Evolutionary conservation across 2,329 filamentous ascomycete species (phyloP).

Genomic region (Talaromyces albobiverticillius): DNA sequence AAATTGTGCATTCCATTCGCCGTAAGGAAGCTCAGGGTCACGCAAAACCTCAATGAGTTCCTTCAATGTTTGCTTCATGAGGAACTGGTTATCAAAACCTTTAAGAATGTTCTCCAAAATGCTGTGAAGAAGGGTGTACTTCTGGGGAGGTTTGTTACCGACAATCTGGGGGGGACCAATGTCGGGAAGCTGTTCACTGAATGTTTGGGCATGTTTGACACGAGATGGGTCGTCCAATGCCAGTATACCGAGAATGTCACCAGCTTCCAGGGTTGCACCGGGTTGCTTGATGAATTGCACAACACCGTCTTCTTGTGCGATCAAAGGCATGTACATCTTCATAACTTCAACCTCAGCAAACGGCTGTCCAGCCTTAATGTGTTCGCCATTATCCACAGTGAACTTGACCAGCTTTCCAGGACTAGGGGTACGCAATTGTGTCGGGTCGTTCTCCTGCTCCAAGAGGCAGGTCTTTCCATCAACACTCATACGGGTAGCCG

Average conservation of each 20-base stretch:
- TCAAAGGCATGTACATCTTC: constrained; percentile 99
- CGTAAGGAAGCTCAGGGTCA: constrained; percentile 86
- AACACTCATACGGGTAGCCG: constrained; percentile 90
- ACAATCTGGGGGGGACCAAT: constrained; percentile 83
- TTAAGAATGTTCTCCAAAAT: constrained; percentile 83
- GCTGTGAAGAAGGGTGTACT: constrained; percentile 72
- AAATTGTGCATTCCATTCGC: constrained; percentile 94
- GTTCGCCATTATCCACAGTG: constrained; percentile 89
- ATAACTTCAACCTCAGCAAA: constrained; percentile 99
- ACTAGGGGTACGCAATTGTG: constrained; percentile 88
- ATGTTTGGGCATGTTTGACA: constrained; percentile 94
- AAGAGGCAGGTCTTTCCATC: constrained; percentile 97
- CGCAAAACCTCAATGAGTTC: constrained; percentile 88
- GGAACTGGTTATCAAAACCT: constrained; percentile 95
- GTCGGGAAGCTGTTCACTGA: constrained; percentile 83
- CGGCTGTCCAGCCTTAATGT: constrained; percentile 86
- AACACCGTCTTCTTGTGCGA: constrained; percentile 90
- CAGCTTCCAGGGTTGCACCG: constrained; percentile 93
- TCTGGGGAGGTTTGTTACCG: constrained; percentile 87
- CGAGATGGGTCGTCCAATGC: constrained; percentile 91
- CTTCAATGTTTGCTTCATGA: constrained; percentile 84
- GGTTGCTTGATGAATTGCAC: constrained; percentile 99
- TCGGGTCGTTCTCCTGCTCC: constrained; percentile 98
- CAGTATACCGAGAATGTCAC: constrained; percentile 96
- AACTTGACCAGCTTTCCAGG: constrained; percentile 99